These are phyloP conservation scores for Cyclospora cayetanensis DNA, from an alignment of 169 alveolate genomes.

Conservation along the genomic window DNA sequence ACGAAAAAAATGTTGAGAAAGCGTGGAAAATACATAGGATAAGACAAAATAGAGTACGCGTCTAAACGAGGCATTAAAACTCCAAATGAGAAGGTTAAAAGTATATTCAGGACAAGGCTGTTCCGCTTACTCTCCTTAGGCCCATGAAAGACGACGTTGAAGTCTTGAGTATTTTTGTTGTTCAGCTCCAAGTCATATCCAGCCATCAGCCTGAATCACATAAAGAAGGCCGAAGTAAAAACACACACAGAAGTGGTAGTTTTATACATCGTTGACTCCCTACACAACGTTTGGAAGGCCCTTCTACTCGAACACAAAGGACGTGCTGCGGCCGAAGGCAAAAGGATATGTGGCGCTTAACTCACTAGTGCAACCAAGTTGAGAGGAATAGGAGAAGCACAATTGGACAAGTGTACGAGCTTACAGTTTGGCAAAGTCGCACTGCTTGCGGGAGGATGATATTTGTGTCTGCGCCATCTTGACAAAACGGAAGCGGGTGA, in stretches of 20 bases:
- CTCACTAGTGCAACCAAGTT: not conserved
- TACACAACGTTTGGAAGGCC: not conserved
- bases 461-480: conserved; percentile 65
- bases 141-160: conserved; percentile 74
- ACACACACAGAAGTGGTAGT: not conserved
- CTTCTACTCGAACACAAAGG: not conserved
- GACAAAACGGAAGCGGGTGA: not conserved
- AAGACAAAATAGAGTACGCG: too few relatives aligned
- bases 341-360: not conserved
- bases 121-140: conserved; percentile 70
- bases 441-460: conserved; percentile 74
- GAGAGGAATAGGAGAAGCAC: not conserved
- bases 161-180: conserved; percentile 76
- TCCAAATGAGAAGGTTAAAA: not conserved
- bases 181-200: conserved; percentile 76
- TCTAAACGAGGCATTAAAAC: not conserved
- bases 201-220: conserved; percentile 71
- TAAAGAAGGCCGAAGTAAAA: not conserved
- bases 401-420: not conserved
- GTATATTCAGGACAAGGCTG: too few relatives aligned
- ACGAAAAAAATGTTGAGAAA: too few relatives aligned
- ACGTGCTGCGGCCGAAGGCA: too few relatives aligned
- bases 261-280: not conserved
- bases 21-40: too few relatives aligned
- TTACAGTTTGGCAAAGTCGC: conserved; percentile 76